phyloP scores from a whole-genome alignment of 2,329 filamentous ascomycete species.

The Cladorrhinum sp. region DNA sequence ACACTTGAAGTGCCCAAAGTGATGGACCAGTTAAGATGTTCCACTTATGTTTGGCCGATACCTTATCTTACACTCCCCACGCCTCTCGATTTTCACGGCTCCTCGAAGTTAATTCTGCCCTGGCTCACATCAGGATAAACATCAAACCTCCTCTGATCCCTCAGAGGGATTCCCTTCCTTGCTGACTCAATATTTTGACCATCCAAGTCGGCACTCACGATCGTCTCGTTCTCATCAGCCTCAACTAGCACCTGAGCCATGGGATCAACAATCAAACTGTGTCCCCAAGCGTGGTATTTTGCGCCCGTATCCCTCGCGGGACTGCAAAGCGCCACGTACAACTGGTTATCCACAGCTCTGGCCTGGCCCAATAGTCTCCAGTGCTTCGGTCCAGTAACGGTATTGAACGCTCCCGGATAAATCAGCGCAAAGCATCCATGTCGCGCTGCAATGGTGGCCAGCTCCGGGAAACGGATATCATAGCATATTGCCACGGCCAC shows the following conservation, averaged over 20 bases:
- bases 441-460: conserved; percentile 83
- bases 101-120: conserved; percentile 43
- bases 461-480: conserved; percentile 92
- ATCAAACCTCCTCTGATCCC: conserved; percentile 84
- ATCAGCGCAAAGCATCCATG: conserved; percentile 83
- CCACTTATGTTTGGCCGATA: neutral
- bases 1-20: neutral
- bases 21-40: neutral
- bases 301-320: conserved; percentile 77
- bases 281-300: conserved; percentile 86
- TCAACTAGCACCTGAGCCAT: conserved; percentile 79
- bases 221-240: conserved; percentile 73
- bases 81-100: neutral
- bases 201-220: conserved; percentile 70
- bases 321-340: conserved; percentile 90
- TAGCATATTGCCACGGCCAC: conserved; percentile 94
- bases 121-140: conserved; percentile 88
- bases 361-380: conserved; percentile 83
- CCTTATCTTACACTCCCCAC: neutral
- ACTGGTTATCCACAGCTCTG: conserved; percentile 87
- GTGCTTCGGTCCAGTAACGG: conserved; percentile 87
- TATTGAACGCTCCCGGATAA: conserved; percentile 96
- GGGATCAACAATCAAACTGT: conserved; percentile 84
- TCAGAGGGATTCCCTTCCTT: conserved; percentile 79
- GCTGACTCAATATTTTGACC: conserved; percentile 68